A percentile compares a stretch with the other conserved stretches of the same genome.
Conservation (phyloP, 208 protist species). For the Phytomonas serpens region DNA sequence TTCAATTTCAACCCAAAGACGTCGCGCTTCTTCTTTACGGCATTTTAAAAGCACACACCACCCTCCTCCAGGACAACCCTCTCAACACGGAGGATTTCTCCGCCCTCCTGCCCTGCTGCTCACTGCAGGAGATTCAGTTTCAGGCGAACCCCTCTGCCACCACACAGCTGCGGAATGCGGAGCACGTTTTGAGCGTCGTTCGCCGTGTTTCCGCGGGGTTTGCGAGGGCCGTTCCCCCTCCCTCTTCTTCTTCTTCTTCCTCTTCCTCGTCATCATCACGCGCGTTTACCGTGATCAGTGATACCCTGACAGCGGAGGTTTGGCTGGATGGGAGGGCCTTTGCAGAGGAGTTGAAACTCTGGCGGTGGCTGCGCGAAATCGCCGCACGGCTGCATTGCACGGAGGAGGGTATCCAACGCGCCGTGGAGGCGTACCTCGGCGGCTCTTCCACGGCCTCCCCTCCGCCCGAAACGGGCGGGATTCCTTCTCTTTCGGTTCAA, state of each 20-base stretch:
- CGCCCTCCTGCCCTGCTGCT: neutral
- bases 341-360: constrained; percentile 82
- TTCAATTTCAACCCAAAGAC: constrained; percentile 45
- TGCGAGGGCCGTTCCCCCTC: constrained; percentile 1
- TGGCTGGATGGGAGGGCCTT: constrained; percentile 75
- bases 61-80: neutral
- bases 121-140: constrained; percentile 28
- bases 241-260: no score
- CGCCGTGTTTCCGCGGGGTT: constrained; percentile 27
- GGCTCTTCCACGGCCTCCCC: no score
- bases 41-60: constrained; percentile 21
- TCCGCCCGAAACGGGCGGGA: no score
- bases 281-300: constrained; percentile 17
- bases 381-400: constrained; percentile 24
- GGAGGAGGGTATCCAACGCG: constrained; percentile 1
- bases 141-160: constrained; percentile 8
- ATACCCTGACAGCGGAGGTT: constrained; percentile 28
- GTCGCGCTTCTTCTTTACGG: constrained; percentile 66
- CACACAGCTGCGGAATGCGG: constrained; percentile 41
- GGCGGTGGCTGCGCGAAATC: constrained; percentile 68
- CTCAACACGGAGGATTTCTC: constrained; percentile 12
- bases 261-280: neutral
- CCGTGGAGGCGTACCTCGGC: constrained; percentile 14
- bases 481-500: no score
- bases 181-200: constrained; percentile 47